Evolutionary conservation across 225 moss, liverwort and hornwort genomes (phyloP).

Genomic region (Antitrichia curtipendula): DNA sequence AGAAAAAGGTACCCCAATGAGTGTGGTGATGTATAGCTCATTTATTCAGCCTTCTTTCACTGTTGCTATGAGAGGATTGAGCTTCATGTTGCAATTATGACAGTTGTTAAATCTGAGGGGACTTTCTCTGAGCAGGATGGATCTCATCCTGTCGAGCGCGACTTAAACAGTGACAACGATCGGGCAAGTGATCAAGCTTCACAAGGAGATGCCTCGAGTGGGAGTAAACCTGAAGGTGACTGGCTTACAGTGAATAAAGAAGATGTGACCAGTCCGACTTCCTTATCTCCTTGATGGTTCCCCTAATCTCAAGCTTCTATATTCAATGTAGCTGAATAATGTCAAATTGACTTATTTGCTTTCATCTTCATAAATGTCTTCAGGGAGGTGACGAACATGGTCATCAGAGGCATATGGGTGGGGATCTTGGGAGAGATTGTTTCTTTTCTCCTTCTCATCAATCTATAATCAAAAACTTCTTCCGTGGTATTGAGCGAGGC

Average conservation of each 20-base stretch:
- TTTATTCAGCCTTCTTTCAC: not conserved
- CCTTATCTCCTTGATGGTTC: slow-evolving; percentile 32
- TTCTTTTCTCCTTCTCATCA: not conserved
- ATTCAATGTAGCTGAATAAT: slow-evolving; percentile 8
- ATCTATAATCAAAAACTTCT: not conserved
- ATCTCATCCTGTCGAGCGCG: slow-evolving; percentile 1
- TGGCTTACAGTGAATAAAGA: slow-evolving; percentile 90
- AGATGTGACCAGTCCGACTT: slow-evolving; percentile 66
- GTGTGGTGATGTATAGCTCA: not conserved
- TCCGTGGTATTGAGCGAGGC: not conserved
- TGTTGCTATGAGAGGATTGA: not conserved
- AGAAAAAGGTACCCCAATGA: slow-evolving; percentile 29
- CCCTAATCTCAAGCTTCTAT: not conserved
- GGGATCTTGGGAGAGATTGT: not conserved
- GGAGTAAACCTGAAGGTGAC: slow-evolving; percentile 63
- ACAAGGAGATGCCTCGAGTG: slow-evolving; percentile 13
- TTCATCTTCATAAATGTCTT: not conserved
- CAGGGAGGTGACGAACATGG: not conserved
- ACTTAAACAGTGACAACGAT: not conserved
- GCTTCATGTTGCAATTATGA: not conserved
- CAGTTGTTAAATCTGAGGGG: slow-evolving; percentile 4
- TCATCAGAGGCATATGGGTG: not conserved
- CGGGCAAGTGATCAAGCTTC: slow-evolving; percentile 7
- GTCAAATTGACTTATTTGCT: slow-evolving; percentile 17
- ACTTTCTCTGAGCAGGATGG: slow-evolving; percentile 23